Conservation (phyloP, 2,329 filamentous ascomycete genomes). For the Trichoderma simmonsii region DNA sequence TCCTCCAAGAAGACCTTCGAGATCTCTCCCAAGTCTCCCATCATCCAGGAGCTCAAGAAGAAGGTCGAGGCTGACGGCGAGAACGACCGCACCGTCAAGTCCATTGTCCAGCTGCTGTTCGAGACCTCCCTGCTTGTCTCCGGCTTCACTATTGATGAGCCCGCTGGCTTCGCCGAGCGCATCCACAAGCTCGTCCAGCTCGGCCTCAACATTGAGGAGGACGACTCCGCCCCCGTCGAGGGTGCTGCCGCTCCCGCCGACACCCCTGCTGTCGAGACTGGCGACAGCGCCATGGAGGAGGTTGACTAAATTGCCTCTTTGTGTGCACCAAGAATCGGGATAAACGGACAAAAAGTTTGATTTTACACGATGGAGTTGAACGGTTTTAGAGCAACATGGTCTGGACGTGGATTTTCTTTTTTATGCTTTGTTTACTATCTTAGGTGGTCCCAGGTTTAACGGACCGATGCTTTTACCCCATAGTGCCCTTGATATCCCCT, state of each 20-base stretch:
- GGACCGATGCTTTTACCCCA: constrained; percentile 29
- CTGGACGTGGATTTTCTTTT: constrained; percentile 31
- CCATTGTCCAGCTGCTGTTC: constrained; percentile 95
- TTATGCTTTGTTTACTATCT: constrained; percentile 31
- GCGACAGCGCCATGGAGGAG: constrained; percentile 99
- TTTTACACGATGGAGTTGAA: constrained; percentile 43
- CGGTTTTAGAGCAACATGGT: constrained; percentile 34
- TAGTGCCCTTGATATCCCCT: constrained; percentile 33
- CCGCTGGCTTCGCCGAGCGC: constrained; percentile 94
- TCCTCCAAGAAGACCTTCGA: constrained; percentile 99
- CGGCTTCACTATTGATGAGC: constrained; percentile 99
- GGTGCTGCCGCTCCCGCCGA: constrained; percentile 57
- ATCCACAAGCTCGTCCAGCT: constrained; percentile 99
- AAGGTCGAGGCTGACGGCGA: constrained; percentile 98
- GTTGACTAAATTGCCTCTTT: constrained; percentile 70
- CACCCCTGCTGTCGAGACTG: constrained; percentile 56
- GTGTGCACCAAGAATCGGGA: constrained; percentile 31
- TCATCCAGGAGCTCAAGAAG: constrained; percentile 98
- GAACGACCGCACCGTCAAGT: constrained; percentile 99
- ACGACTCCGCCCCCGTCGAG: constrained; percentile 67
- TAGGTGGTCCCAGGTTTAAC: constrained; percentile 25
- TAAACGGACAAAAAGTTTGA: constrained; percentile 36
- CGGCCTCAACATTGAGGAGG: constrained; percentile 94
- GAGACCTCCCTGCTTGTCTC: constrained; percentile 98
- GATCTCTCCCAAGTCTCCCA: constrained; percentile 97